phyloP scores from a whole-genome alignment of 1,284 basidiomycete genomes.

The Boletus smithii region DNA sequence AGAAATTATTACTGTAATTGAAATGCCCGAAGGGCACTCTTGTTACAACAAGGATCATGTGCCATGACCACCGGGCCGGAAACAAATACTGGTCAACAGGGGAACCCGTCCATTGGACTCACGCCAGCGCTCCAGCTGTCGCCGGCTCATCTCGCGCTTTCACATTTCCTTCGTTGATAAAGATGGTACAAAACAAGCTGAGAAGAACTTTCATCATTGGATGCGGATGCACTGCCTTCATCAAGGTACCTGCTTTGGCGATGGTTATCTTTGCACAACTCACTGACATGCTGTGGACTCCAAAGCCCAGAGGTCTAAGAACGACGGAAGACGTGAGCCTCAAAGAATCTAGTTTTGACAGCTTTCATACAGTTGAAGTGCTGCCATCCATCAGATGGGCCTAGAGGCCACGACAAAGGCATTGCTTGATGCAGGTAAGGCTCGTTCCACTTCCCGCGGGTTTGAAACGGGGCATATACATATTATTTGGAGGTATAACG shows the following conservation, averaged over 20 bases:
- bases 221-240: conserved; percentile 29
- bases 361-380: neutral
- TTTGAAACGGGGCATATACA: neutral
- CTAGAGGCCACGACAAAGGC: conserved; percentile 62
- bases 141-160: too few relatives aligned
- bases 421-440: conserved; percentile 73
- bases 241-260: conserved; percentile 13
- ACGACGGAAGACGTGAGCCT: conserved; percentile 25
- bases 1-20: too few relatives aligned
- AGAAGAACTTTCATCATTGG: conserved; percentile 26
- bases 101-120: too few relatives aligned
- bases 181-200: conserved; percentile 16
- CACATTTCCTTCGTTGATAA: too few relatives aligned
- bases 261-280: neutral
- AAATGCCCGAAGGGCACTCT: too few relatives aligned
- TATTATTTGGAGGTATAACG: conserved; percentile 54
- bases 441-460: neutral
- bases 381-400: neutral
- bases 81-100: too few relatives aligned
- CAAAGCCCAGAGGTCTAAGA: conserved; percentile 25
- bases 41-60: too few relatives aligned
- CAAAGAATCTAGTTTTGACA: too few relatives aligned
- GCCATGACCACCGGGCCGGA: too few relatives aligned
- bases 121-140: too few relatives aligned
- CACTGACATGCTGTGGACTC: neutral